A percentile compares a stretch with the other conserved stretches of the same genome.
These are phyloP conservation scores for Boletus bicolor DNA, from an alignment of 768 basidiomycete species.

Conservation along the genomic window DNA sequence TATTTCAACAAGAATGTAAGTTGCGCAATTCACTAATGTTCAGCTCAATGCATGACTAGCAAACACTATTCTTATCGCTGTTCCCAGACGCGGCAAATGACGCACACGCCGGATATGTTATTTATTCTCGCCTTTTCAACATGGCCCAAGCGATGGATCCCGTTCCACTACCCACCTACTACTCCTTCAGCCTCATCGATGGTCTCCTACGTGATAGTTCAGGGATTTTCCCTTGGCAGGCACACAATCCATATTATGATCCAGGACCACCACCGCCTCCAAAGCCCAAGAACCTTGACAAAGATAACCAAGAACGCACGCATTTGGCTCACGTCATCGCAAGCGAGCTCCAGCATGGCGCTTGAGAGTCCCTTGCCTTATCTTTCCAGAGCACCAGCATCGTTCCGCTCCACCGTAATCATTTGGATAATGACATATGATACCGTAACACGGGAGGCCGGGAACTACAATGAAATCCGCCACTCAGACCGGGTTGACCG, in stretches of 20 bases:
- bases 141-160: slow-evolving; percentile 41
- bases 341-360: neutral
- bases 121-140: slow-evolving; percentile 46
- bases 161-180: slow-evolving; percentile 40
- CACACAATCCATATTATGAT: slow-evolving; percentile 66
- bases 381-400: neutral
- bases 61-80: slow-evolving; percentile 7
- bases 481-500: neutral
- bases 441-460: neutral
- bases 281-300: slow-evolving; percentile 24
- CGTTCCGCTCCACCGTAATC: neutral
- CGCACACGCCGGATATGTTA: slow-evolving; percentile 56
- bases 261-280: slow-evolving; percentile 65
- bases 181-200: slow-evolving; percentile 52
- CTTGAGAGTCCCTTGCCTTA: neutral
- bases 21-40: slow-evolving; percentile 1
- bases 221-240: slow-evolving; percentile 42
- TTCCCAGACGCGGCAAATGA: slow-evolving; percentile 68
- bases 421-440: neutral
- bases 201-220: slow-evolving; percentile 45
- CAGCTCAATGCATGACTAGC: neutral
- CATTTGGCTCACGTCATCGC: neutral
- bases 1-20: slow-evolving; percentile 59
- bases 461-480: neutral
- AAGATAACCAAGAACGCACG: neutral